A percentile compares a stretch with the other conserved stretches of the same genome.
Conservation (phyloP, 331 rosid species). For the Rhamnella rubrinervis region DNA sequence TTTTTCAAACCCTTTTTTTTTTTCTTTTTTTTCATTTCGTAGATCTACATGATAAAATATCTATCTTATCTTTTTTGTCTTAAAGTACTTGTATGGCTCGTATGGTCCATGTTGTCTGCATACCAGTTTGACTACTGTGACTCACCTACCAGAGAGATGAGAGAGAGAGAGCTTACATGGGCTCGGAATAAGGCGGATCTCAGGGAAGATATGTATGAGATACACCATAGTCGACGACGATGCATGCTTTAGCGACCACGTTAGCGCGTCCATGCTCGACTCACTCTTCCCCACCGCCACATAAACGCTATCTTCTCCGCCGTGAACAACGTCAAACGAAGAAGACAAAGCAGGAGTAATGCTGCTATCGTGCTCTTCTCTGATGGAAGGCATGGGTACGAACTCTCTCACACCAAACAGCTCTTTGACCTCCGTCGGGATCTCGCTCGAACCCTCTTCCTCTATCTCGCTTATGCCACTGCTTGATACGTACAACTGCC, state of each 20-base stretch:
- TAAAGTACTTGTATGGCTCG: too few species aligned
- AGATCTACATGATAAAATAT: too few species aligned
- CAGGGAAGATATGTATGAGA: conserved; percentile 76
- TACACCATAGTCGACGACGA: conserved; percentile 40
- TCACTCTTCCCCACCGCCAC: conserved; percentile 83
- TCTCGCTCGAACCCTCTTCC: conserved; percentile 36
- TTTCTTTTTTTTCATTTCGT: too few species aligned
- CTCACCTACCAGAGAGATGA: too few species aligned
- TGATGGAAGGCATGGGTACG: conserved; percentile 38
- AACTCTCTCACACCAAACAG: conserved; percentile 20
- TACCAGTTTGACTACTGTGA: too few species aligned
- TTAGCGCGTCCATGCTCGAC: conserved; percentile 73
- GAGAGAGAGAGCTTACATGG: conserved; percentile 32
- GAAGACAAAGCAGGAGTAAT: neutral
- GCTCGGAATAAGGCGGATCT: conserved; percentile 52
- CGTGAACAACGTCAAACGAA: conserved; percentile 2
- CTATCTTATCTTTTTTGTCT: too few species aligned
- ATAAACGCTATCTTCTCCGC: conserved; percentile 48
- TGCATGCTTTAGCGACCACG: conserved; percentile 63
- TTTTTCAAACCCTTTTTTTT: too few species aligned
- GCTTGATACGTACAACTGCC: conserved; percentile 13
- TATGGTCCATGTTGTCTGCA: too few species aligned
- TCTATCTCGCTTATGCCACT: conserved; percentile 61
- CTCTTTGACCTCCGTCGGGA: conserved; percentile 21
- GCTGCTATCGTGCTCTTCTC: conserved; percentile 38